Base-by-base conservation (phyloP, 225 moss, liverwort and hornwort species). In the Takakia lepidozioides region DNA sequence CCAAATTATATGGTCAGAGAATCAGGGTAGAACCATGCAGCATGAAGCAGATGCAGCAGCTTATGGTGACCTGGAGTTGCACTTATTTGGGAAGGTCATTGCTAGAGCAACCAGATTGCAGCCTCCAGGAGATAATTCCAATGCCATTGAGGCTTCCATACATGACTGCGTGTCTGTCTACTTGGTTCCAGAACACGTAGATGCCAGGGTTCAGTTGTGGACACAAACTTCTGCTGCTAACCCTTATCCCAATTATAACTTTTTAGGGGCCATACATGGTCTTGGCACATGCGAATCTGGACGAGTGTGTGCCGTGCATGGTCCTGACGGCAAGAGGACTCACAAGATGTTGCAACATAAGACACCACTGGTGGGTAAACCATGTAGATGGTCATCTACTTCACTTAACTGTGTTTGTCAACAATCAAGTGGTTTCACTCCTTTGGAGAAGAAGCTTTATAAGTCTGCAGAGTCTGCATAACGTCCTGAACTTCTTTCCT, bases 331-430 rank as follows among this genome's bases (percentile, higher is more conserved):
- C 58, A 79, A 72, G 39, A 63, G 58, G 51, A 89, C 93, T 30
- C 89, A 95, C 70, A 63, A 74, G 45, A 86, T 95, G 64, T 62
- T 95, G 70, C 93, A 84, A 62, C 74, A 95, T 69, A 70, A 66
- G 34, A 89, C 84, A 35, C 89, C 93, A 34, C 61, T 89, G 93
- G 93, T 93, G 83, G 78, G 89, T 89, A 78, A 81, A 67, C n/a
- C n/a, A n/a, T n/a, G n/a, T n/a, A n/a, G n/a, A n/a, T n/a, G n/a
- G n/a, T n/a, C n/a, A n/a, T n/a, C n/a, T n/a, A n/a, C n/a, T n/a
- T n/a, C n/a, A n/a, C n/a, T n/a, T n/a, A n/a, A n/a, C n/a, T n/a
- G n/a, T n/a, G n/a, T n/a, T n/a, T n/a, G n/a, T n/a, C n/a, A n/a
- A n/a, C n/a, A n/a, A n/a, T n/a, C n/a, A n/a, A n/a, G n/a, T n/a